Conservation (phyloP, 257 asterid genomes). For the Solanum sejunctum region DNA sequence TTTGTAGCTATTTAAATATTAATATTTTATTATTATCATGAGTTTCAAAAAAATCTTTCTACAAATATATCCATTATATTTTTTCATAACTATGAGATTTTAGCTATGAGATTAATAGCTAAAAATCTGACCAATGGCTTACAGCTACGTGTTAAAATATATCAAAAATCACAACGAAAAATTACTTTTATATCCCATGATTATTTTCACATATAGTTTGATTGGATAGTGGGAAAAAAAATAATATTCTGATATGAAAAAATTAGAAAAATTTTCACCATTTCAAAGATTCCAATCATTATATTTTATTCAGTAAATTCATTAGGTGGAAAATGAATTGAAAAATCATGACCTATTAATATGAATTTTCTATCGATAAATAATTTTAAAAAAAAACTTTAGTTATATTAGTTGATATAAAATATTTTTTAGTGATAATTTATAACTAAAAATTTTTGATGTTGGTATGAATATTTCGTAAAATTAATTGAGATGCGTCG, state of each 20-base stretch:
- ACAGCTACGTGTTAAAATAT: no score
- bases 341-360: not conserved
- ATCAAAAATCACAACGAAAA: not conserved
- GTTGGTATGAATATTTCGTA: no score
- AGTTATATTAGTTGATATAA: not conserved
- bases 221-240: not conserved
- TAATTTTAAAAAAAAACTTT: not conserved
- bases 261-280: not conserved
- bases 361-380: not conserved
- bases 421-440: not conserved
- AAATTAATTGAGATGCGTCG: no score
- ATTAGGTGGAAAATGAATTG: no score
- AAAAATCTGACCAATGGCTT: not conserved
- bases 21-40: not conserved
- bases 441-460: no score
- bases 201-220: not conserved
- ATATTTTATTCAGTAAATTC: no score
- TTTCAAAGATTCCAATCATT: not conserved
- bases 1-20: not conserved
- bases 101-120: not conserved
- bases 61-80: rapidly evolving
- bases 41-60: not conserved
- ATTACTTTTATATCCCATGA: no score
- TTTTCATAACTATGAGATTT: not conserved
- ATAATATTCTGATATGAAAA: not conserved